These are phyloP conservation scores for Lanzia echinophila DNA, from an alignment of 2,329 filamentous ascomycete species.

Conservation along the genomic window DNA sequence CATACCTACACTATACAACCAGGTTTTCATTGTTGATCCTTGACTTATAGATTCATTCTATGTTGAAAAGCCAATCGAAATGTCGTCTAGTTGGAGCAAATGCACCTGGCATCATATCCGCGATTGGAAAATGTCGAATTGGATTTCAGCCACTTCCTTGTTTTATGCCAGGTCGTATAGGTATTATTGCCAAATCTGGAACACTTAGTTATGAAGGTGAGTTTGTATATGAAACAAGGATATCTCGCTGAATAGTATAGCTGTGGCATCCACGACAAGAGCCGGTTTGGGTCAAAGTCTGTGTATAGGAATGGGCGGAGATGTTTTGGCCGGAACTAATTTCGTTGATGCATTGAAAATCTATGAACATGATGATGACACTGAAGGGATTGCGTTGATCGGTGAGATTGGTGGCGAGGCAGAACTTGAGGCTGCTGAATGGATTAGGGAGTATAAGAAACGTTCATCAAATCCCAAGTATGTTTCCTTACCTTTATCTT, in stretches of 20 bases:
- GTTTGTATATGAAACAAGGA: not conserved
- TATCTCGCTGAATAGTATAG: constrained; percentile 27
- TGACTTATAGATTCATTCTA: constrained; percentile 52
- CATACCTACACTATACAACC: constrained; percentile 15
- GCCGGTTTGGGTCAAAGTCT: constrained; percentile 66
- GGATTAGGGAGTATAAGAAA: constrained; percentile 60
- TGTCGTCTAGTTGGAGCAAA: constrained; percentile 67
- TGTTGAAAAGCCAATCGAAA: constrained; percentile 61
- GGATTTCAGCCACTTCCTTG: constrained; percentile 73
- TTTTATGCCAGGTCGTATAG: constrained; percentile 61
- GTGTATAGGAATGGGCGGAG: constrained; percentile 68
- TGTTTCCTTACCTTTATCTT: constrained; percentile 19
- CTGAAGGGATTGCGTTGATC: constrained; percentile 60
- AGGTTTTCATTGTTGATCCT: not conserved
- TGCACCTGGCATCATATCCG: constrained; percentile 67
- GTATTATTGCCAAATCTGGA: constrained; percentile 67
- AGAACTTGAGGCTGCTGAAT: constrained; percentile 64
- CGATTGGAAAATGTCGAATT: constrained; percentile 60
- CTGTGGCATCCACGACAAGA: constrained; percentile 62
- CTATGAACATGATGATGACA: constrained; percentile 59
- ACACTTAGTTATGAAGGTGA: constrained; percentile 63
- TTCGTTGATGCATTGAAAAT: constrained; percentile 63
- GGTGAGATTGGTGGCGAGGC: constrained; percentile 62
- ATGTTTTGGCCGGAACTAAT: constrained; percentile 66
- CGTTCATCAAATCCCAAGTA: constrained; percentile 56